These are phyloP conservation scores for Leucoagaricus sp. DNA, from an alignment of 1,284 basidiomycete genomes.

Conservation along the genomic window DNA sequence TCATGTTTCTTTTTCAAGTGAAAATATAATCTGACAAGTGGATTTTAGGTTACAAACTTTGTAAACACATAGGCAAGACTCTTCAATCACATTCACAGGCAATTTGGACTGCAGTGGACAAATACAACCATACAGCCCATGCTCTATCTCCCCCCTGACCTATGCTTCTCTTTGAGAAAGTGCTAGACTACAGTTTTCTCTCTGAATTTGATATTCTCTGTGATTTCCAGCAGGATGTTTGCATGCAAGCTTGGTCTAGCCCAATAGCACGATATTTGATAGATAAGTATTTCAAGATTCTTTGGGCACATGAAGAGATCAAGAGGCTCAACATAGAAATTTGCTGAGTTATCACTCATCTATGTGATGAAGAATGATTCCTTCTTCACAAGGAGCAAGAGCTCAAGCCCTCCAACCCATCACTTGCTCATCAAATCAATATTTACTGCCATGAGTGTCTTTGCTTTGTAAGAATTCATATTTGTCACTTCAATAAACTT, in stretches of 20 bases:
- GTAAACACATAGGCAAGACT: no score
- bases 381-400: no score
- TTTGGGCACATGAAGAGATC: conserved; percentile 33
- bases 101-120: conserved; percentile 19
- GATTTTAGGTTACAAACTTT: conserved; percentile 27
- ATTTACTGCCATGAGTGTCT: neutral
- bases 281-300: conserved; percentile 29
- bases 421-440: neutral
- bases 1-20: neutral
- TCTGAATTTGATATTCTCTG: no score
- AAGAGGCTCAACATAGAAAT: conserved; percentile 32
- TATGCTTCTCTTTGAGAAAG: conserved; percentile 24
- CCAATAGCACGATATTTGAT: conserved; percentile 23
- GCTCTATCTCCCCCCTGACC: conserved; percentile 15
- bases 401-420: no score
- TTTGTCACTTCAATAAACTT: neutral
- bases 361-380: conserved; percentile 24
- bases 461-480: neutral
- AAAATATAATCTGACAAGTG: no score
- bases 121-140: conserved; percentile 22
- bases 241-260: conserved; percentile 24
- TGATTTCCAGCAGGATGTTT: conserved; percentile 26
- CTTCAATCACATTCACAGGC: conserved; percentile 22
- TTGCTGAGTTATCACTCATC: no score
- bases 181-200: conserved; percentile 30